A percentile compares a stretch with the other conserved stretches of the same genome.
phyloP scores from a whole-genome alignment of 352 stramenopile species.

The Phytophthora sansomeana region DNA sequence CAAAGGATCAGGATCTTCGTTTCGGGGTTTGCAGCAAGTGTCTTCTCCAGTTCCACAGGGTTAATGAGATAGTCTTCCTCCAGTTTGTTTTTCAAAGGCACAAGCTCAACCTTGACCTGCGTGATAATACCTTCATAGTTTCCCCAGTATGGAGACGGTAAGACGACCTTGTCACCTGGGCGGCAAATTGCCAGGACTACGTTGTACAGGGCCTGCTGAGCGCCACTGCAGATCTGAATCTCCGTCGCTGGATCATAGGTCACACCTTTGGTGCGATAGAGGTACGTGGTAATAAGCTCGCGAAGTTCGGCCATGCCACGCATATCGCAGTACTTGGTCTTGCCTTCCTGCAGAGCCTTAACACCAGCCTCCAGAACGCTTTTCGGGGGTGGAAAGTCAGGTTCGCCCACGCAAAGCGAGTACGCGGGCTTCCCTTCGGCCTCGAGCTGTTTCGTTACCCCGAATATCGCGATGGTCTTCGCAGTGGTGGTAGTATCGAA shows the following conservation, averaged over 20 bases:
- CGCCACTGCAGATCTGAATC: slow-evolving; percentile 96
- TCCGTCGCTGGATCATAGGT: slow-evolving; percentile 87
- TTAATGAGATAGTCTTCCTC: slow-evolving; percentile 94
- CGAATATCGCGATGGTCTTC: slow-evolving; percentile 94
- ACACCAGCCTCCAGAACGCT: slow-evolving; percentile 91
- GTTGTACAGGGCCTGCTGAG: slow-evolving; percentile 96
- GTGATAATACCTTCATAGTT: slow-evolving; percentile 96
- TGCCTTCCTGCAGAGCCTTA: slow-evolving; percentile 65
- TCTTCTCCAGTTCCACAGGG: slow-evolving; percentile 71
- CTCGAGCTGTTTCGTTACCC: slow-evolving; percentile 95
- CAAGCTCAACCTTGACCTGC: slow-evolving; percentile 85
- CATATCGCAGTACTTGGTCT: slow-evolving; percentile 96
- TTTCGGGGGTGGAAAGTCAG: slow-evolving; percentile 93
- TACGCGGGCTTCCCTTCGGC: slow-evolving; percentile 91
- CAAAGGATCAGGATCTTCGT: slow-evolving; percentile 94
- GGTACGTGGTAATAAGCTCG: slow-evolving; percentile 89
- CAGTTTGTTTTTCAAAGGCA: slow-evolving; percentile 90
- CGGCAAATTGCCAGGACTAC: slow-evolving; percentile 90
- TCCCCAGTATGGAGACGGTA: slow-evolving; percentile 97
- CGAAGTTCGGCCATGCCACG: slow-evolving; percentile 90
- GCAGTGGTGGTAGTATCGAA: slow-evolving; percentile 83
- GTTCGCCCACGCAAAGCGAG: slow-evolving; percentile 96
- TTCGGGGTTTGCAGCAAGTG: slow-evolving; percentile 73
- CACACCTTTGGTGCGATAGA: slow-evolving; percentile 89
- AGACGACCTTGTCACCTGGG: slow-evolving; percentile 94